A percentile compares a stretch with the other conserved stretches of the same genome.
These are phyloP conservation scores for Fusarium sp. DNA, from an alignment of 2,329 filamentous ascomycete genomes.

Conservation along the genomic window DNA sequence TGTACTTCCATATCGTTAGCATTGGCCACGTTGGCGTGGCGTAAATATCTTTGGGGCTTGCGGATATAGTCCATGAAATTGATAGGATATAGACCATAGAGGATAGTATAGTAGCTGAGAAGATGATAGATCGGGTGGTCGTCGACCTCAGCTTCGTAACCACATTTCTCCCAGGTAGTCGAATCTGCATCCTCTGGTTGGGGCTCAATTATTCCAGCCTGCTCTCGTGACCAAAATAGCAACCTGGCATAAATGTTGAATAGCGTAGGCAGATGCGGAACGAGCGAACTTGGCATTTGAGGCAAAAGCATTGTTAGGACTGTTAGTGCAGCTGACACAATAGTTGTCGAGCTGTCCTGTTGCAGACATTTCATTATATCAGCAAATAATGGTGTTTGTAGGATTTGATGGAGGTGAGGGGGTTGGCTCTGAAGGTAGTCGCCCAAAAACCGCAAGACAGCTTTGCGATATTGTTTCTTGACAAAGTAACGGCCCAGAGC, in stretches of 20 bases:
- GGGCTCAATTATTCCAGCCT: conserved; percentile 54
- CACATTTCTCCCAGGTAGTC: conserved; percentile 71
- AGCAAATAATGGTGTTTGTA: conserved; percentile 77
- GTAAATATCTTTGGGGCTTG: conserved; percentile 82
- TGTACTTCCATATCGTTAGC: conserved; percentile 82
- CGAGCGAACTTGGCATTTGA: conserved; percentile 79
- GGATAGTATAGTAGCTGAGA: conserved; percentile 80
- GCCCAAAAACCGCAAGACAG: conserved; percentile 74
- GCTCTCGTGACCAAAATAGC: conserved; percentile 79
- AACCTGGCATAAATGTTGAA: conserved; percentile 86
- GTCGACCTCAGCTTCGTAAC: conserved; percentile 71
- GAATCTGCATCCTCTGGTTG: conserved; percentile 55
- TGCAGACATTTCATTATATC: conserved; percentile 80
- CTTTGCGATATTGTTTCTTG: conserved; percentile 71
- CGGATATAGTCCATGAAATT: conserved; percentile 90
- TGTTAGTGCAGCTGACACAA: conserved; percentile 80
- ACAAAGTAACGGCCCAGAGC: conserved; percentile 74
- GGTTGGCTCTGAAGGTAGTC: conserved; percentile 80
- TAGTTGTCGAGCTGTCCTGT: conserved; percentile 80
- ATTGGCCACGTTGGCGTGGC: conserved; percentile 76
- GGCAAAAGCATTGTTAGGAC: conserved; percentile 84
- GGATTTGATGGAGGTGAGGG: conserved; percentile 80
- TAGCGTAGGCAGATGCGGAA: conserved; percentile 74
- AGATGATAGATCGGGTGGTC: conserved; percentile 74
- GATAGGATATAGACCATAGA: conserved; percentile 85